phyloP scores from a whole-genome alignment of 129 eudicot genomes.

The Pseudognaphalium luteoalbum region DNA sequence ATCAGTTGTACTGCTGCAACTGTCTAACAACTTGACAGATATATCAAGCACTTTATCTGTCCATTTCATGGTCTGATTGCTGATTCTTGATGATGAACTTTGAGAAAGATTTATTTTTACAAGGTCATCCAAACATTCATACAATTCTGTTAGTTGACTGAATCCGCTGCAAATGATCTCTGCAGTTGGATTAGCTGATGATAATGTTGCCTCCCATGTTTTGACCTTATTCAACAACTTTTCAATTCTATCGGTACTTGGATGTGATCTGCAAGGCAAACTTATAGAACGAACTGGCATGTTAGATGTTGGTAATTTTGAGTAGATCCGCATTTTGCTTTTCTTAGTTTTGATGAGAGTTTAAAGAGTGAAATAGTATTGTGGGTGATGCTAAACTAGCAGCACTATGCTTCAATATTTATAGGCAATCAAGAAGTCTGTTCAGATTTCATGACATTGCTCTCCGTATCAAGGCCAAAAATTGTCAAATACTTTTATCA shows the following conservation, averaged over 20 bases:
- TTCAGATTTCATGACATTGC: not conserved
- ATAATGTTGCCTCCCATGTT: constrained; percentile 28
- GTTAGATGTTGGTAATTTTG: not conserved
- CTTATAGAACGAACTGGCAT: not conserved
- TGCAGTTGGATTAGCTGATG: constrained; percentile 19
- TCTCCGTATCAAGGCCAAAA: not conserved
- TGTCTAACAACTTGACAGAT: constrained; percentile 34
- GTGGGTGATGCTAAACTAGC: not conserved
- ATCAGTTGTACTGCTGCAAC: constrained; percentile 31
- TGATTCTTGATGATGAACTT: constrained; percentile 11
- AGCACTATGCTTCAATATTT: not conserved
- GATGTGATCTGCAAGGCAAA: not conserved
- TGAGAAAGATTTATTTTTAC: constrained; percentile 23
- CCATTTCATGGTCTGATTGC: constrained; percentile 23
- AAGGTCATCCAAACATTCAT: constrained; percentile 38
- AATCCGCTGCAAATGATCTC: constrained; percentile 33
- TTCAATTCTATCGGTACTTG: constrained; percentile 12
- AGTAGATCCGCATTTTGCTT: not conserved
- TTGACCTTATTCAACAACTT: constrained; percentile 30
- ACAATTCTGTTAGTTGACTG: constrained; percentile 27
- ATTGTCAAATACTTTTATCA: not conserved
- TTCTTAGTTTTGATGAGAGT: not conserved
- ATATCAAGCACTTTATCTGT: constrained; percentile 31
- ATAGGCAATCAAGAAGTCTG: not conserved
- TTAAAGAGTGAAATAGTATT: not conserved